Evolutionary conservation across 2,329 filamentous ascomycete genomes (phyloP).

Genomic region (Fusarium sarcochroum): DNA sequence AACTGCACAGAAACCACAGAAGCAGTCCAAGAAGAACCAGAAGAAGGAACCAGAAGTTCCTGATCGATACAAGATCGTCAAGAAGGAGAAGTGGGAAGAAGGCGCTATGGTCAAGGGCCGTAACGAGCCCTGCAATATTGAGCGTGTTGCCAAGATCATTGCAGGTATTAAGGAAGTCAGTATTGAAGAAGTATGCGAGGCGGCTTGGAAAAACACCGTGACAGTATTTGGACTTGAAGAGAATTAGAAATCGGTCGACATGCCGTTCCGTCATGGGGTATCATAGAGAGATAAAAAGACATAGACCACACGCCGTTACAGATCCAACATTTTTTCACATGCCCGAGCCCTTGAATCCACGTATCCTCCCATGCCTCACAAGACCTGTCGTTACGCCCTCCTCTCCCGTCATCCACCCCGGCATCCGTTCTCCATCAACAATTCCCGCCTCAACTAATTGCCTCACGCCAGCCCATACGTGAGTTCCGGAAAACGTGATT

Average conservation of each 20-base stretch:
- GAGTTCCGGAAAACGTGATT: slow-evolving; percentile 79
- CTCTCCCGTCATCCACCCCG: slow-evolving; percentile 92
- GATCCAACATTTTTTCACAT: slow-evolving; percentile 54
- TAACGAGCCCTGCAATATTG: slow-evolving; percentile 92
- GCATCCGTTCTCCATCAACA: slow-evolving; percentile 83
- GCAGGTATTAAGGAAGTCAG: slow-evolving; percentile 85
- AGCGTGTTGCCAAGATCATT: slow-evolving; percentile 88
- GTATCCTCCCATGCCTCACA: slow-evolving; percentile 76
- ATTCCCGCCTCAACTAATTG: slow-evolving; percentile 83
- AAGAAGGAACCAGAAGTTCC: slow-evolving; percentile 77
- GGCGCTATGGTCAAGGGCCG: slow-evolving; percentile 93
- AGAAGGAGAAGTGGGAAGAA: slow-evolving; percentile 95
- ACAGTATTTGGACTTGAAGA: slow-evolving; percentile 80
- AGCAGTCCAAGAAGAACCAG: slow-evolving; percentile 64
- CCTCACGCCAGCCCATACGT: slow-evolving; percentile 85
- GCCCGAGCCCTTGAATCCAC: slow-evolving; percentile 69
- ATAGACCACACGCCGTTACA: slow-evolving; percentile 44
- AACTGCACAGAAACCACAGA: slow-evolving; percentile 50
- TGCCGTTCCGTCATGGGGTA: slow-evolving; percentile 44
- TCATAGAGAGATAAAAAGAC: slow-evolving; percentile 50
- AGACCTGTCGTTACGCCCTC: slow-evolving; percentile 82
- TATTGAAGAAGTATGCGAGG: slow-evolving; percentile 87
- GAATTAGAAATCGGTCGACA: slow-evolving; percentile 37
- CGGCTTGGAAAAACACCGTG: slow-evolving; percentile 85
- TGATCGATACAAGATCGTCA: slow-evolving; percentile 83